phyloP scores from a whole-genome alignment of 2,329 filamentous ascomycete species.

The Colletotrichum graminicola region DNA sequence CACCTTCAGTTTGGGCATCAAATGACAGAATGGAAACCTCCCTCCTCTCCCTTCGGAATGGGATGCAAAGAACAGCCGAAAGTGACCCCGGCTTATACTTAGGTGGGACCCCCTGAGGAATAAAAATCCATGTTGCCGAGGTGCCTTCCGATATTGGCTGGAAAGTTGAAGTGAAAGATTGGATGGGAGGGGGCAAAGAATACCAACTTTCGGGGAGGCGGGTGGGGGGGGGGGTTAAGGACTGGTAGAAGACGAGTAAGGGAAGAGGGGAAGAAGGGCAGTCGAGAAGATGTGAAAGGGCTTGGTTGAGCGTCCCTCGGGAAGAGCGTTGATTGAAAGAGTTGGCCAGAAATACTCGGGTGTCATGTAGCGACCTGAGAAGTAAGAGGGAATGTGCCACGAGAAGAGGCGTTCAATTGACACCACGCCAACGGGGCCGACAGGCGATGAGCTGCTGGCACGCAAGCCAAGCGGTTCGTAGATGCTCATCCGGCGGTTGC shows the following conservation, averaged over 20 bases:
- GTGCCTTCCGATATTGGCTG: slow-evolving; percentile 29
- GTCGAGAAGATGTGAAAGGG: background rate
- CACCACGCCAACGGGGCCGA: background rate
- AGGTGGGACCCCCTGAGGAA: slow-evolving; percentile 23
- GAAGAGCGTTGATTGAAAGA: background rate
- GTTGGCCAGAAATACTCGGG: background rate
- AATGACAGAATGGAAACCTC: slow-evolving; percentile 31
- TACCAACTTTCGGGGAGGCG: background rate
- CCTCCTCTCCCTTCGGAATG: slow-evolving; percentile 12
- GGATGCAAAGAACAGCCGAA: slow-evolving; percentile 36
- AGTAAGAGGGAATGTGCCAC: background rate
- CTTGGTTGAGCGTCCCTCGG: background rate
- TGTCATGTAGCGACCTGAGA: background rate
- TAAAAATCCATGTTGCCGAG: slow-evolving; percentile 31
- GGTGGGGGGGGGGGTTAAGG: too few species aligned
- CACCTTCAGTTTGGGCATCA: slow-evolving; percentile 26
- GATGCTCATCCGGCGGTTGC: slow-evolving; percentile 38
- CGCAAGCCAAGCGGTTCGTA: slow-evolving; percentile 9
- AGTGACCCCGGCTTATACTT: slow-evolving; percentile 26
- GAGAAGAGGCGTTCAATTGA: too few species aligned
- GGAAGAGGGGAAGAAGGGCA: background rate
- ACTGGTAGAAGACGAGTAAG: background rate
- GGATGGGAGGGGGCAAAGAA: slow-evolving; percentile 4
- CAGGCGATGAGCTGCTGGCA: background rate
- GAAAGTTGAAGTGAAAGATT: slow-evolving; percentile 14